A percentile compares a stretch with the other conserved stretches of the same genome.
Conservation (phyloP, 2,329 filamentous ascomycete species). For the Alternaria consortialis region DNA sequence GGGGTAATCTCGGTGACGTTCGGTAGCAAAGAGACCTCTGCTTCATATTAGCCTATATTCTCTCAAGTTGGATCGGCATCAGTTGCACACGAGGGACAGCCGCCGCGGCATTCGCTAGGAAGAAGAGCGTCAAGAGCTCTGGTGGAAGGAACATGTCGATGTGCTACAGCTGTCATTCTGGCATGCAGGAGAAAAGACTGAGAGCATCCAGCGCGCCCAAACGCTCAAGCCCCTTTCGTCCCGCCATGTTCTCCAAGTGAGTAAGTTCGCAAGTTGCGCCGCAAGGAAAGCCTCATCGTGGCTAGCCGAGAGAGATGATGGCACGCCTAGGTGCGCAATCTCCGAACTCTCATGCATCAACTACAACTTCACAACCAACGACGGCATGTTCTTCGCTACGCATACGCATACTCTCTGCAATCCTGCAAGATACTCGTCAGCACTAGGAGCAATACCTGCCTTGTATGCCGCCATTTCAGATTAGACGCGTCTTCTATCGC, state of each 20-base stretch:
- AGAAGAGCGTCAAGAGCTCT: slow-evolving; percentile 26
- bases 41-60: neutral
- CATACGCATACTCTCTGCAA: neutral
- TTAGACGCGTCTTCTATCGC: neutral
- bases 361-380: neutral
- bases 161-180: neutral
- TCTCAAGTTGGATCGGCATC: neutral
- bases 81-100: slow-evolving; percentile 23
- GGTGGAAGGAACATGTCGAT: slow-evolving; percentile 16
- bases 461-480: neutral
- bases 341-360: slow-evolving; percentile 1
- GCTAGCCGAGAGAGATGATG: slow-evolving; percentile 9
- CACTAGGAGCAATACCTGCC: neutral
- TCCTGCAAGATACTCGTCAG: neutral
- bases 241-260: slow-evolving; percentile 1
- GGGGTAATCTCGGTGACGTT: slow-evolving; percentile 9
- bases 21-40: slow-evolving; percentile 8
- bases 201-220: neutral
- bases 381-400: neutral
- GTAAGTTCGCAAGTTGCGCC: slow-evolving; percentile 11
- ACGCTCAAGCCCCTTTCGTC: neutral
- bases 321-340: neutral
- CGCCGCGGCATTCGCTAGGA: slow-evolving; percentile 16
- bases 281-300: slow-evolving; percentile 7
- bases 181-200: neutral